Evolutionary conservation across 2,329 filamentous ascomycete genomes (phyloP), one percentile per base, ranked within the genome.

Genomic region (Exophiala spinifera): DNA sequence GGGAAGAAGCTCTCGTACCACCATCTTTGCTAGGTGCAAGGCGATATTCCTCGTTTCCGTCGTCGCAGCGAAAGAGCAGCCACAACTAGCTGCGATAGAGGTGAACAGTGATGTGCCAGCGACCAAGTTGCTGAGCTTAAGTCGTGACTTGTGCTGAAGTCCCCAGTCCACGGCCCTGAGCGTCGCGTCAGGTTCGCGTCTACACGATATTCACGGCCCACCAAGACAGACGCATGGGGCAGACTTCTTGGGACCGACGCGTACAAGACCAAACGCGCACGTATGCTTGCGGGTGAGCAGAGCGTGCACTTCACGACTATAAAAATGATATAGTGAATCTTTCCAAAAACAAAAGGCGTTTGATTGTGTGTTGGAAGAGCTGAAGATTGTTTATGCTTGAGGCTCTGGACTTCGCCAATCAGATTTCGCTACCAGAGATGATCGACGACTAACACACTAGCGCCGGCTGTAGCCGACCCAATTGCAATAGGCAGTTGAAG

Each of bases 1-100:
- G 8, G 79, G 15, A 4, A 46, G 50, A 13, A 68, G 59, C 49
- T 65, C 59, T 13, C 49, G 50, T n/a, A 66, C 59, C 6, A 65
- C 61, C 67, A 69, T 69, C 3, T 44, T 52, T 44, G 42, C 13
- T 7, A 36, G 11, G 3, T 3, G 1, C 17, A 39, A 2, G n/a
- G 5, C 5, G 8, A 1, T 4, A 39, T 39, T 39, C 17, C n/a
- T 15, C 5, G 36, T 31, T 31, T 25, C 23, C 8, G 28, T 31
- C 28, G 28, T 31, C 28, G 28, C 28, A 31, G 7, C 8, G 3
- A 10, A 3, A 3, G 28, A 11, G 7, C 28, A 31, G 28, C 8
- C 28, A 31, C 7, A 31, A 31, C 3, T 31, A 31, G 4, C 28
- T 31, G 28, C 3, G 11, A 31, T 10, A 31, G 10, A 10, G 1